phyloP scores from a whole-genome alignment of 2,329 filamentous ascomycete species.

The Aspergillus pseudoviridinutans region DNA sequence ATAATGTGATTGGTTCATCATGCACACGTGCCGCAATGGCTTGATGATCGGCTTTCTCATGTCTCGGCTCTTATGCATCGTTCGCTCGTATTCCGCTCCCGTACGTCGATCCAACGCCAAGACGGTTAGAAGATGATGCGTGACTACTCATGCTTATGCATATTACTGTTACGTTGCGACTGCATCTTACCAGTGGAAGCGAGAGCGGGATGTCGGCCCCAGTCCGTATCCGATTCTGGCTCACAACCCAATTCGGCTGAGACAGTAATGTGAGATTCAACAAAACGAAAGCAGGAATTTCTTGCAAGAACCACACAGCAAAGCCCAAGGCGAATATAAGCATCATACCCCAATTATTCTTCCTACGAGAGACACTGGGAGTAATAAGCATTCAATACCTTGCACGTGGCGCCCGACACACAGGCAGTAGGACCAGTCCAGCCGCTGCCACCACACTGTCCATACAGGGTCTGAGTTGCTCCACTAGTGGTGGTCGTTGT shows the following conservation, averaged over 20 bases:
- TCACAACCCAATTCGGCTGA: not conserved
- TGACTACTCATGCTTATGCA: not conserved
- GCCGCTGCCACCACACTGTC: constrained; percentile 15
- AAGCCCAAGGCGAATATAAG: not conserved
- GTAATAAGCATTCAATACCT: constrained; percentile 6
- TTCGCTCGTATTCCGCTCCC: not conserved
- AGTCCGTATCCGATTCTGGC: not conserved
- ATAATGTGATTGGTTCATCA: not conserved
- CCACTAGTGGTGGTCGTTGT: not conserved
- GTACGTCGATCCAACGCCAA: too few species aligned
- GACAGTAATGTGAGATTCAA: too few species aligned
- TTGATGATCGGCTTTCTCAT: not conserved
- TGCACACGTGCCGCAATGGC: not conserved
- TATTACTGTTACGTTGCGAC: not conserved
- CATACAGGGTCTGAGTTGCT: constrained; percentile 12
- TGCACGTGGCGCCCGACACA: constrained; percentile 3
- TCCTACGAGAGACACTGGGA: constrained; percentile 15
- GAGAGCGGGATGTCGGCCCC: too few species aligned
- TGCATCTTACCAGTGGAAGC: not conserved
- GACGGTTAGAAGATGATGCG: not conserved
- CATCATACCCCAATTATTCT: not conserved
- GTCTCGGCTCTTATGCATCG: not conserved
- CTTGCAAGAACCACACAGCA: not conserved
- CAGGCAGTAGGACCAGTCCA: constrained; percentile 15
- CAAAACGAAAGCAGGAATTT: not conserved